Base-by-base conservation (phyloP, 805 yeast species). In the Saccharomycopsis amapae region DNA sequence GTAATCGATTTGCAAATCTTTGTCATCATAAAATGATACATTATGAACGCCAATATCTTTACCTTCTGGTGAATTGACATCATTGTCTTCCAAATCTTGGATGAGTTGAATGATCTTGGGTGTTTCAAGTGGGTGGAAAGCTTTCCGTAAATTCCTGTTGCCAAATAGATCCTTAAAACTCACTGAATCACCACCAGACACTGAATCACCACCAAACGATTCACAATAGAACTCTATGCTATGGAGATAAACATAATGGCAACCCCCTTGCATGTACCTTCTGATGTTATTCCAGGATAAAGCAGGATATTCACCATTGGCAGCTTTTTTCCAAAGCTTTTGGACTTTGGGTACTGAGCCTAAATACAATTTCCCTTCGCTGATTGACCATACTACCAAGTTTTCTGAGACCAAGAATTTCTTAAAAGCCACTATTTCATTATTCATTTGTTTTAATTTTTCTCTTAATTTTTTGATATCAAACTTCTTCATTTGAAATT, bases 381-480 rank as follows among this genome's bases (percentile, higher is more conserved):
- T 38, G 12, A 50, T 44, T 9, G 46, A 44, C 53, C 53, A 50
- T 23, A 17, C 33, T 12, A 50, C 22, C 12, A 18, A 13, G 13
- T 25, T 9, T 18, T 50, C 53, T 18, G n/a, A 20, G 5, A 48
- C 5, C 44, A 50, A 24, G 22, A 50, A 38, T 15, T 44, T 44
- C 24, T 44, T 46, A 32, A 50, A 50, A 7, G 45, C 53, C 12
- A 38, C 9, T n/a, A 50, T 39, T 33, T 50, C 53, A 32, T 50
- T 50, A 40, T 50, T 50, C 12, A 50, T 47, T 34, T 50, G 53
- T 39, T 50, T 50, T 9, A 50, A 32, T 24, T 50, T 50, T 38
- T 50, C 53, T 9, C 53, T 30, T 17, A 50, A 34, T 43, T 50
- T 50, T 25, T 50, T 50, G 32, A 46, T 47, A 19, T 50, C 49